Evolutionary conservation across 2,329 filamentous ascomycete genomes (phyloP), one percentile per base, ranked within the genome.

Genomic region (Phaeosphaeriaceae sp.): DNA sequence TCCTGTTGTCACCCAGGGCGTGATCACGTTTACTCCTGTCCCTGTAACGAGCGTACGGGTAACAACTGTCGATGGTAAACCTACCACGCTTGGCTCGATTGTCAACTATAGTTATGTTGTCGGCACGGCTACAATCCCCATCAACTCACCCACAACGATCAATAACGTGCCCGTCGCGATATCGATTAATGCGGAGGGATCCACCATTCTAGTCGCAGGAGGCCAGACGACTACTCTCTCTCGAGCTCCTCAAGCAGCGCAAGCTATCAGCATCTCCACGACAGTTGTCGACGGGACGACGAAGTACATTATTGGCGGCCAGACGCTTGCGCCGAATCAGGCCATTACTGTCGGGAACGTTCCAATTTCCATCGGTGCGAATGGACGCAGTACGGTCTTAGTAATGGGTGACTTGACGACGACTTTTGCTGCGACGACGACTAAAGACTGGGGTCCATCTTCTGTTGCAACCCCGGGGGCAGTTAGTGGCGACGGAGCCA

Each of bases 281-380:
- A 54, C 49, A 6, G 48, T 68, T 7, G 33, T 60, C 17, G 49
- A 57, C 11, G 63, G 66, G 5, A 65, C 63, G 1, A 68, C 61
- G 1, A 42, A 61, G 50, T 58, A 62, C 46, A 27, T 68, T 20
- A 40, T 69, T 22, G 57, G 44, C n/a, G 60, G 56, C 17, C 63
- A 69, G 33, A 69, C 67, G 7, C 62, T 69, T 6, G 53, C 56
- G 19, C 62, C 65, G 24, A 61, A 55, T 9, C 62, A 63, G 36
- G 59, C 63, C 1, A 54, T 68, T 21, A 69, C 61, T 2, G 33
- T 69, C 11, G 48, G 59, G 4, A 59, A 58, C 9, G 62, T 56
- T 1, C 44, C 56, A 6, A 62, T 69, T 1, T 68, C 57, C 0
- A 62, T 69, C n/a, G 48, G 33, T 9, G 53, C 51, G 15, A 50